Evolutionary conservation across 2,329 filamentous ascomycete species (phyloP), one percentile per base, ranked within the genome.

Genomic region (Penicillium oxalicum): DNA sequence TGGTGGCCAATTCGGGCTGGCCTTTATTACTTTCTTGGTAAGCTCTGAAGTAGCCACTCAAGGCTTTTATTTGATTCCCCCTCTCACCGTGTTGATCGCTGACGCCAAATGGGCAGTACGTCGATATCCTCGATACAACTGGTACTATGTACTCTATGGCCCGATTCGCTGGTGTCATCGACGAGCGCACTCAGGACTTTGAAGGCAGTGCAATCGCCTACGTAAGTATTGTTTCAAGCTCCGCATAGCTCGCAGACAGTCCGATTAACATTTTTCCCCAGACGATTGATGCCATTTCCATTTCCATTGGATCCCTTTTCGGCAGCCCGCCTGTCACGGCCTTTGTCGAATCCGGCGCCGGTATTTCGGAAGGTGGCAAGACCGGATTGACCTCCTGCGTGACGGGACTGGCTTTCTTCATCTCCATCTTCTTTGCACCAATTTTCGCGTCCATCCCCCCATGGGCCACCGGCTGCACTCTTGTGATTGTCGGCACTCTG

Each of bases 81-180:
- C 27, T 8, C 29, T 38, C n/a, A 1, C 8, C 6, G 2, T 25
- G 5, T 8, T 12, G 9, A 37, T 12, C 3, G 28, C 35, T 45
- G 29, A 48, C 42, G 38, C 29, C 13, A 11, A 11, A 4, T 34
- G 4, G 4, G 3, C 41, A 66, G 63, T 94, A 95, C 61, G 88
- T 94, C 56, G 89, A 95, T 61, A 91, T 95, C 52, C 80, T 95
- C 39, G 89, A 94, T 68, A 84, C 82, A 56, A 95, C 89, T 0
- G 89, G 88, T 59, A 94, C 88, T 1, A 74, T 94, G 50, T 95
- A 94, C 72, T 87, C 87, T 18, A 94, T 95, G 88, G 89, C 89
- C 13, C 83, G 85, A 28, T 93, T 91, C 68, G 85, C 84, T 56
- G 82, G 87, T 39, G 81, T 87, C 48, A 84, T 94, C 62, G 87